phyloP scores from a whole-genome alignment of 75 land plant species.

The Picea sitchensis region DNA sequence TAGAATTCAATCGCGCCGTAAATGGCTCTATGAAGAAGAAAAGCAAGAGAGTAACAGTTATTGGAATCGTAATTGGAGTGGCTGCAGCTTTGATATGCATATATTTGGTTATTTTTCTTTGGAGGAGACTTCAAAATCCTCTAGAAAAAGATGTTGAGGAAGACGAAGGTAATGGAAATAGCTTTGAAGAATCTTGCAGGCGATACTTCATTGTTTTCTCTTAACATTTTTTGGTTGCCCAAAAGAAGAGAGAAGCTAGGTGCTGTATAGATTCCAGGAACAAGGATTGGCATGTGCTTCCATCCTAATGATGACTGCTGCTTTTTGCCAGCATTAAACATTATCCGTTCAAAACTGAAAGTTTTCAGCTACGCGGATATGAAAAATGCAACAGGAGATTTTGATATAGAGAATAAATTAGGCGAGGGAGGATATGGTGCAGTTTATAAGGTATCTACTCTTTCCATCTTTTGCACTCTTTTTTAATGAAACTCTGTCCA shows the following conservation, averaged over 20 bases:
- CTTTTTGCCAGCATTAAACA: no score
- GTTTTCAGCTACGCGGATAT: no score
- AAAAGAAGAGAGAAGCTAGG: no score
- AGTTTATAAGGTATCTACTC: no score
- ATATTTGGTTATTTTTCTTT: conserved; percentile 2
- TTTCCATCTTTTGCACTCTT: no score
- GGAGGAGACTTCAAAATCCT: not conserved
- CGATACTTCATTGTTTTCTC: not conserved
- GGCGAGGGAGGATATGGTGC: no score
- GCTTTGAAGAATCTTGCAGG: not conserved
- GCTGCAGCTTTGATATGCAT: conserved; percentile 13
- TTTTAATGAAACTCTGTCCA: not conserved
- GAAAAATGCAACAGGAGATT: no score
- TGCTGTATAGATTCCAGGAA: no score
- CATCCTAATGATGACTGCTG: no score
- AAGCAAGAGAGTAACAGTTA: conserved; percentile 8
- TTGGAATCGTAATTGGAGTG: conserved; percentile 28
- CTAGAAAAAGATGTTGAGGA: not conserved
- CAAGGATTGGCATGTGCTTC: no score
- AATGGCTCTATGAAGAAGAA: not conserved
- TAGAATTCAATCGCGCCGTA: conserved; percentile 52
- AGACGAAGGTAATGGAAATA: conserved; percentile 23
- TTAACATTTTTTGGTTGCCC: not conserved
- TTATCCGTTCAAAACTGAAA: no score
- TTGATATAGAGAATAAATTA: no score